Percentiles rank a stretch among this genome's conserved stretches.
Evolutionary conservation across 768 basidiomycete genomes (phyloP).

Genomic region (Jaapia argillacea): DNA sequence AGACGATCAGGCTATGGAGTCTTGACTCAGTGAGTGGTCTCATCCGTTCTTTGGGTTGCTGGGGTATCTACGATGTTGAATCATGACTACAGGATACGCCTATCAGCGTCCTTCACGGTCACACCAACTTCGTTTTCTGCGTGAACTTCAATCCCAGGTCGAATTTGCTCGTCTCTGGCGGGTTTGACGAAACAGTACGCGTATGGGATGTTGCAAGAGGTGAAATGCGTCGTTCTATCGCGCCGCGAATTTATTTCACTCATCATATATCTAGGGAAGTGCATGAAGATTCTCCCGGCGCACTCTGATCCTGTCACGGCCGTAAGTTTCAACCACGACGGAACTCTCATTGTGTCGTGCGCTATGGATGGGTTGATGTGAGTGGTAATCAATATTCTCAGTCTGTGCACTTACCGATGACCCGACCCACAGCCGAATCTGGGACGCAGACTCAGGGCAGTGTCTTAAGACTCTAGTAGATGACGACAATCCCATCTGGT

Average conservation of each 20-base stretch:
- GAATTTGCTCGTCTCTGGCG: slow-evolving; percentile 86
- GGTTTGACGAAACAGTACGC: slow-evolving; percentile 91
- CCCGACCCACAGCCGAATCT: slow-evolving; percentile 63
- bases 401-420: slow-evolving; percentile 1
- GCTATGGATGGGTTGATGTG: slow-evolving; percentile 98
- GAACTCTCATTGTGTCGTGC: slow-evolving; percentile 88
- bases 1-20: slow-evolving; percentile 80
- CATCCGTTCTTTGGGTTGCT: slow-evolving; percentile 1
- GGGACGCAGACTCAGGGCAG: slow-evolving; percentile 96
- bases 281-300: slow-evolving; percentile 83
- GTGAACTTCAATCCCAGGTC: slow-evolving; percentile 87
- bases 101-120: slow-evolving; percentile 65
- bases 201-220: slow-evolving; percentile 96
- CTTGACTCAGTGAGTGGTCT: slow-evolving; percentile 42
- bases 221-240: slow-evolving; percentile 22
- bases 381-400: slow-evolving; percentile 17
- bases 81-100: slow-evolving; percentile 51
- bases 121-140: slow-evolving; percentile 93
- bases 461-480: slow-evolving; percentile 96
- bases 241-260: no score
- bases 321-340: slow-evolving; percentile 90
- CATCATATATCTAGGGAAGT: slow-evolving; percentile 43
- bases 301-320: slow-evolving; percentile 97
- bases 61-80: slow-evolving; percentile 8
- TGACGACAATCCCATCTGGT: slow-evolving; percentile 94